Percentiles rank a stretch among this genome's conserved stretches.
Conservation (phyloP, 371 early-diverging fungal genomes). For the Rhizopus arrhizus region DNA sequence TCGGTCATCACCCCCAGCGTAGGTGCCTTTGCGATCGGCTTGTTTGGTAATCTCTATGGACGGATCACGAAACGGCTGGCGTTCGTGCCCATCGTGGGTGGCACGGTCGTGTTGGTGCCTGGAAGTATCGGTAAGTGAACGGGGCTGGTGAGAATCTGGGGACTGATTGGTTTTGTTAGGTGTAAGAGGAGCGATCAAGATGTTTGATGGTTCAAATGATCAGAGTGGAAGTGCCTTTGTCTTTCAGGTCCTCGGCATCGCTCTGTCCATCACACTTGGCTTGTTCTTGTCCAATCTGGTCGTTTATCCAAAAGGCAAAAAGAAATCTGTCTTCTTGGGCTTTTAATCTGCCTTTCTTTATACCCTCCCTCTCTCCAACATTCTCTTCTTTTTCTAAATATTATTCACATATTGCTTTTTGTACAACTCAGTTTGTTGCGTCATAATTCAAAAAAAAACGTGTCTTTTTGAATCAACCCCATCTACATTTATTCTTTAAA, state of each 20-base stretch:
- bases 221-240: constrained; percentile 31
- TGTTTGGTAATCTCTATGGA: constrained; percentile 38
- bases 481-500: no score
- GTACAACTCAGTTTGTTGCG: no score
- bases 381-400: no score
- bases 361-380: neutral
- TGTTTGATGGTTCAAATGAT: constrained; percentile 39
- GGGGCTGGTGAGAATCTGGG: neutral
- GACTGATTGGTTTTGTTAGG: constrained; percentile 8
- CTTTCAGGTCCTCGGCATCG: constrained; percentile 38
- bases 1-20: constrained; percentile 39
- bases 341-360: neutral
- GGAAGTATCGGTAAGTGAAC: constrained; percentile 34
- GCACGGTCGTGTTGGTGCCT: constrained; percentile 42
- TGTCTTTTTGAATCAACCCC: no score
- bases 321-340: constrained; percentile 43
- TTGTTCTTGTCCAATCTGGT: constrained; percentile 40
- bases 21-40: constrained; percentile 41
- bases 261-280: constrained; percentile 41
- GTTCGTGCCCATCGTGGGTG: constrained; percentile 41
- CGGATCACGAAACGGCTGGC: constrained; percentile 34
- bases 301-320: constrained; percentile 41
- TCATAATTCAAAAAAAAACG: no score
- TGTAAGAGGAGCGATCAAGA: constrained; percentile 37
- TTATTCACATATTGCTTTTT: no score